phyloP scores from a whole-genome alignment of 1,284 basidiomycete genomes.

The Tilletiopsis washingtonensis region DNA sequence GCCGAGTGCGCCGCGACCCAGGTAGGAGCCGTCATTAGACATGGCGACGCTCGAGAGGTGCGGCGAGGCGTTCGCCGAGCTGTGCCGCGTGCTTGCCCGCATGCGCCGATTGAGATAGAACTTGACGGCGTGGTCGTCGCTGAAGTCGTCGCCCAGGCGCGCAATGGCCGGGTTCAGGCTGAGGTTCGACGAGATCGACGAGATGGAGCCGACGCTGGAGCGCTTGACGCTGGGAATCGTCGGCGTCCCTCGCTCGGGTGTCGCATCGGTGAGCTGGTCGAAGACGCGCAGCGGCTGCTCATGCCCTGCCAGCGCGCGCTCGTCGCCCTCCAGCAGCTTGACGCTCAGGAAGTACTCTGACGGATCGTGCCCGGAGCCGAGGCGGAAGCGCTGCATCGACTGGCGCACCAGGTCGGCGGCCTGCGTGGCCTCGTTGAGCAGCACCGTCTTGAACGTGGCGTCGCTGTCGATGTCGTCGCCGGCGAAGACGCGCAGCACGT shows the following conservation, averaged over 20 bases:
- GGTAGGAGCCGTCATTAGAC: background rate
- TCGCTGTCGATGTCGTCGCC: slow-evolving; percentile 73
- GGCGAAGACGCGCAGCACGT: slow-evolving; percentile 88
- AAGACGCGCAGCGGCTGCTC: slow-evolving; percentile 81
- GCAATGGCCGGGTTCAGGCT: slow-evolving; percentile 88
- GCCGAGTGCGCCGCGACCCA: background rate
- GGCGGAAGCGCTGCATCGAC: slow-evolving; percentile 82
- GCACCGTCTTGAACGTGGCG: slow-evolving; percentile 93
- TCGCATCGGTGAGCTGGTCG: slow-evolving; percentile 59
- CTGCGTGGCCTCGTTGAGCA: slow-evolving; percentile 77
- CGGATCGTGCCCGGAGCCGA: slow-evolving; percentile 53
- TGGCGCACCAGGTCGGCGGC: slow-evolving; percentile 77
- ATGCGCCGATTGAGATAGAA: slow-evolving; percentile 68
- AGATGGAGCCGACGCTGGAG: slow-evolving; percentile 85
- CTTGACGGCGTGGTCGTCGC: slow-evolving; percentile 91
- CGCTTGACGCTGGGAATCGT: slow-evolving; percentile 65
- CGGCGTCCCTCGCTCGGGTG: slow-evolving; percentile 50
- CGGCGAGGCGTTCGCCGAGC: background rate
- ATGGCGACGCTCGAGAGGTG: background rate
- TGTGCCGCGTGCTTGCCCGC: background rate
- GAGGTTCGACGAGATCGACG: slow-evolving; percentile 78
- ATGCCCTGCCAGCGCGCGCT: slow-evolving; percentile 60
- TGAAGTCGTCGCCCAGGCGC: slow-evolving; percentile 85
- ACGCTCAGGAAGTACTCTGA: slow-evolving; percentile 73
- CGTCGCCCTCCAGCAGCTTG: slow-evolving; percentile 77